phyloP scores from a whole-genome alignment of 108 stramenopile species.

The Poteriospumella lacustris region DNA sequence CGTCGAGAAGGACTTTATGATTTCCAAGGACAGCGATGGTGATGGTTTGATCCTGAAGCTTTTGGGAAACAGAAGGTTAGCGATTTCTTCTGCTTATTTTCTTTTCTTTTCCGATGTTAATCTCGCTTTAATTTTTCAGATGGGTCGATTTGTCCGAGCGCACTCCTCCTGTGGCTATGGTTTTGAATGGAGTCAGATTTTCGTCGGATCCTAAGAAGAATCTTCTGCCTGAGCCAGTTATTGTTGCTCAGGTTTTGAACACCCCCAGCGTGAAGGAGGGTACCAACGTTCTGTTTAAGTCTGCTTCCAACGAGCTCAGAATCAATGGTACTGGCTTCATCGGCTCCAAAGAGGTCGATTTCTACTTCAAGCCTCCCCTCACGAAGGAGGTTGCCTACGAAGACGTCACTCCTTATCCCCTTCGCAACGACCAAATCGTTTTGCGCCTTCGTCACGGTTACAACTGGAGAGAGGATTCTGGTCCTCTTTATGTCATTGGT shows the following conservation, averaged over 20 bases:
- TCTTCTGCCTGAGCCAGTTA: constrained; percentile 14
- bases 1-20: constrained; percentile 17
- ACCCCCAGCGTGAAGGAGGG: neutral
- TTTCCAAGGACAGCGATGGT: constrained; percentile 16
- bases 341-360: constrained; percentile 5
- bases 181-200: constrained; percentile 5
- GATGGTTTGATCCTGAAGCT: constrained; percentile 7
- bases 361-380: constrained; percentile 15
- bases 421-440: neutral
- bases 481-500: neutral
- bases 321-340: constrained; percentile 18
- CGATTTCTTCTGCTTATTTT: neutral
- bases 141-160: constrained; percentile 24
- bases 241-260: constrained; percentile 22
- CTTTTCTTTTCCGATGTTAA: neutral
- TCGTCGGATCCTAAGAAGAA: neutral
- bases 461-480: constrained; percentile 1
- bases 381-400: constrained; percentile 13
- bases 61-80: neutral
- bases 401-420: neutral
- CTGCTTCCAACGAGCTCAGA: constrained; percentile 10
- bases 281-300: neutral
- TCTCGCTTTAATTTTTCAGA: neutral
- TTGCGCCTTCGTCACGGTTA: neutral
- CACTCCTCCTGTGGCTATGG: constrained; percentile 18